These are phyloP conservation scores for Phoenix dactylifera DNA, from an alignment of 176 grass and related monocot species.

Conservation along the genomic window DNA sequence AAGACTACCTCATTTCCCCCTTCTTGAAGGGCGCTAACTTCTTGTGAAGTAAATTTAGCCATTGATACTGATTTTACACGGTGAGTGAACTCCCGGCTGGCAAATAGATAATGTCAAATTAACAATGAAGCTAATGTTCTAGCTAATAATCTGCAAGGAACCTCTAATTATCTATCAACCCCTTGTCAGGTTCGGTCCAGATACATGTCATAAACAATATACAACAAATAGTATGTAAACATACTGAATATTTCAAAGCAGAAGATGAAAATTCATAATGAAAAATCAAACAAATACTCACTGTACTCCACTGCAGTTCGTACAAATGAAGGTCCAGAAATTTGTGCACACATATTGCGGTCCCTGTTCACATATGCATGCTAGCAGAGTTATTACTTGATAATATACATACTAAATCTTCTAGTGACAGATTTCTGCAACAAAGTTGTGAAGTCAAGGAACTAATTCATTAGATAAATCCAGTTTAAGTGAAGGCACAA, in stretches of 20 bases:
- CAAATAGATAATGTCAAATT: not conserved
- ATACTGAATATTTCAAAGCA: not conserved
- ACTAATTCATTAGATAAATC: too few relatives aligned
- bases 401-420: conserved; percentile 7
- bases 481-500: too few relatives aligned
- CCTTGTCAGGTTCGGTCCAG: too few relatives aligned
- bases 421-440: not conserved
- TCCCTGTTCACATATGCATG: conserved; percentile 55
- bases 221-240: not conserved
- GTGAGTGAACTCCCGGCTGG: conserved; percentile 88
- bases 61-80: conserved; percentile 97
- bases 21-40: conserved; percentile 79
- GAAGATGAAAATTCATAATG: conserved; percentile 11
- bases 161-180: too few relatives aligned
- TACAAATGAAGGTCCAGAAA: conserved; percentile 97
- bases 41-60: conserved; percentile 98
- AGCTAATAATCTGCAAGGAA: too few relatives aligned
- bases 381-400: conserved; percentile 20
- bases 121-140: too few relatives aligned
- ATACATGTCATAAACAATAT: not conserved
- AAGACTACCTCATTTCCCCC: conserved; percentile 80
- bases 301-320: conserved; percentile 98
- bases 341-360: conserved; percentile 98
- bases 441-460: not conserved
- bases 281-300: conserved; percentile 43